These are phyloP conservation scores for Alternaria metachromatica DNA, from an alignment of 2,329 filamentous ascomycete genomes.

Conservation along the genomic window DNA sequence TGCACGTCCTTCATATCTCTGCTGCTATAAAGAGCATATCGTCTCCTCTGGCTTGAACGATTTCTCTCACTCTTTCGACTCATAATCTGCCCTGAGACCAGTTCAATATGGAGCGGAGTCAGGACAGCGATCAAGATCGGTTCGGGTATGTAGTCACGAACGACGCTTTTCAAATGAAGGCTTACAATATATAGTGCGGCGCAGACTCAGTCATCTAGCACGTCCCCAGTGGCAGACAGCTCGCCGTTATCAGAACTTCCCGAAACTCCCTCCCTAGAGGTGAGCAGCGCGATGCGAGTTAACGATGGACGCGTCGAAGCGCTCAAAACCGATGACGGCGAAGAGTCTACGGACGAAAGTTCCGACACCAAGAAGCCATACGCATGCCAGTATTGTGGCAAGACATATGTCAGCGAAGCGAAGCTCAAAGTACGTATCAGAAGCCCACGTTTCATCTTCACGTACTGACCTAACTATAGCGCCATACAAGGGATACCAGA, in stretches of 20 bases:
- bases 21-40: background rate
- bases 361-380: background rate
- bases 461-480: constrained; percentile 3
- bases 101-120: background rate
- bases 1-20: background rate
- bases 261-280: background rate
- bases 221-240: background rate
- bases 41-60: background rate
- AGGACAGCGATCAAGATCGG: background rate
- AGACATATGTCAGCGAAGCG: background rate
- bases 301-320: background rate
- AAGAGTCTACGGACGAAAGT: background rate
- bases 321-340: background rate
- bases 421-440: background rate
- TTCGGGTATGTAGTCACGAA: background rate
- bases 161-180: background rate
- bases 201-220: background rate
- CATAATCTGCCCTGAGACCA: background rate
- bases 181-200: background rate
- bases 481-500: constrained; percentile 1
- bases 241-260: background rate
- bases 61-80: background rate
- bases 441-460: background rate
- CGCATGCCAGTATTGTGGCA: constrained; percentile 5
- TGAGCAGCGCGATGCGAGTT: background rate